These are phyloP conservation scores for Lepidium africanum DNA, from an alignment of 345 rosid species.

Conservation along the genomic window DNA sequence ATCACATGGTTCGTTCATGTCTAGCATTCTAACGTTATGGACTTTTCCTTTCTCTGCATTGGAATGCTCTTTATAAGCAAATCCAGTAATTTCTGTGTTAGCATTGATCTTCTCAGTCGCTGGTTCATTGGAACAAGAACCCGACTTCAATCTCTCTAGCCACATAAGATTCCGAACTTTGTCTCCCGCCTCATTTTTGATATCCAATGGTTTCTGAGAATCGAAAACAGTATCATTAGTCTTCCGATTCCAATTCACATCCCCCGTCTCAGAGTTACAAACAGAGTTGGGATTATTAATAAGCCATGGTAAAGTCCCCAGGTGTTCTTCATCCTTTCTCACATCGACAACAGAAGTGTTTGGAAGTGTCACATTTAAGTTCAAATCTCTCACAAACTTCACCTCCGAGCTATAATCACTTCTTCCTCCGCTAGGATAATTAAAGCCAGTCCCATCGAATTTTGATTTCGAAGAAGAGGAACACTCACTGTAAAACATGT, in stretches of 20 bases:
- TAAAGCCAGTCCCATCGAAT: neutral
- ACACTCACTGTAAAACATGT: conserved; percentile 25
- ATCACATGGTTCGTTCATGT: conserved; percentile 89
- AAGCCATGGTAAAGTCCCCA: conserved; percentile 44
- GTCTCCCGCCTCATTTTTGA: conserved; percentile 21
- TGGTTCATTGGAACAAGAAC: conserved; percentile 25
- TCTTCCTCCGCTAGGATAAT: conserved; percentile 23
- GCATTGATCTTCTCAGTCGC: conserved; percentile 29
- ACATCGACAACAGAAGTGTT: conserved; percentile 30
- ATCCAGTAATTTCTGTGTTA: conserved; percentile 31
- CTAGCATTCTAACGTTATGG: conserved; percentile 43
- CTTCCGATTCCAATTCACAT: conserved; percentile 30
- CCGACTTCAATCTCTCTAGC: conserved; percentile 21
- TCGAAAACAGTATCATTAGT: conserved; percentile 28
- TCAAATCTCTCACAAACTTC: conserved; percentile 33
- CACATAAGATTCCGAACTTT: conserved; percentile 32
- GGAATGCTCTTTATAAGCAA: conserved; percentile 33
- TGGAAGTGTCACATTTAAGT: conserved; percentile 24
- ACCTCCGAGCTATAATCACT: conserved; percentile 25
- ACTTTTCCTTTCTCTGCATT: conserved; percentile 36
- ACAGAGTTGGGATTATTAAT: conserved; percentile 22
- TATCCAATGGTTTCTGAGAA: conserved; percentile 24
- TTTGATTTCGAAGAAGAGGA: conserved; percentile 34
- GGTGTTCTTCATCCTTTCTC: conserved; percentile 39
- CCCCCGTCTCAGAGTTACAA: conserved; percentile 30